Conservation (phyloP, 306 rosid species). For the Vigna unguiculata region DNA sequence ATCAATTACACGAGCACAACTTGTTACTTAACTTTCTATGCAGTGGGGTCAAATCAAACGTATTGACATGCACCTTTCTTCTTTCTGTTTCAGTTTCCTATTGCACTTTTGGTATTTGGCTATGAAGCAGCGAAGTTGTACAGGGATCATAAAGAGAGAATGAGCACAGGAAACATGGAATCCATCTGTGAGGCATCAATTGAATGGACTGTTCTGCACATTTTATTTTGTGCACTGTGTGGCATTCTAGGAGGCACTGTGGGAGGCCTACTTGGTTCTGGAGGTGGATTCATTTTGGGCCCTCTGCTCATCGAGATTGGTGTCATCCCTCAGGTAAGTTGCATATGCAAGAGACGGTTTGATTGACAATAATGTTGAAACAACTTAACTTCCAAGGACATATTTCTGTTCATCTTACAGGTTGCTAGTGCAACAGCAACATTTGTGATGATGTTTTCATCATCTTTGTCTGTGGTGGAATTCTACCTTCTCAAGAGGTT, state of each 20-base stretch:
- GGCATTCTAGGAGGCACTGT: slow-evolving; percentile 91
- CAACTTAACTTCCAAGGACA: slow-evolving; percentile 9
- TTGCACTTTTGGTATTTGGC: slow-evolving; percentile 72
- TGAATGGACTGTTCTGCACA: slow-evolving; percentile 68
- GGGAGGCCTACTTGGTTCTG: slow-evolving; percentile 90
- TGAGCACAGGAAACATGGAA: slow-evolving; percentile 63
- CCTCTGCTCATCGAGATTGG: slow-evolving; percentile 93
- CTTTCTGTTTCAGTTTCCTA: slow-evolving; percentile 66
- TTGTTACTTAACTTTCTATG: slow-evolving; percentile 4
- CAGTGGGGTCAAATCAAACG: slow-evolving; percentile 16
- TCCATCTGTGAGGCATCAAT: slow-evolving; percentile 88
- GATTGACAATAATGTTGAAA: slow-evolving; percentile 3
- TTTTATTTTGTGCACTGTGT: slow-evolving; percentile 77
- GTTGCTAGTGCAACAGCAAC: slow-evolving; percentile 98
- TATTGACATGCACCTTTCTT: background rate
- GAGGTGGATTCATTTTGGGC: slow-evolving; percentile 92
- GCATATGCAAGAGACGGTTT: background rate
- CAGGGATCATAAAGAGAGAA: slow-evolving; percentile 69
- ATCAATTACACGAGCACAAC: slow-evolving; percentile 12
- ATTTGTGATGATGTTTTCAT: slow-evolving; percentile 90
- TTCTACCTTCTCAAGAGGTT: slow-evolving; percentile 89
- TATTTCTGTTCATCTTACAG: slow-evolving; percentile 45
- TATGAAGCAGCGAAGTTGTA: slow-evolving; percentile 76
- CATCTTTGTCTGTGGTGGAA: slow-evolving; percentile 89
- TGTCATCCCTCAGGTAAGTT: slow-evolving; percentile 80